These are phyloP conservation scores for Gossypium rotundifolium DNA, from an alignment of 345 rosid genomes.

Conservation along the genomic window DNA sequence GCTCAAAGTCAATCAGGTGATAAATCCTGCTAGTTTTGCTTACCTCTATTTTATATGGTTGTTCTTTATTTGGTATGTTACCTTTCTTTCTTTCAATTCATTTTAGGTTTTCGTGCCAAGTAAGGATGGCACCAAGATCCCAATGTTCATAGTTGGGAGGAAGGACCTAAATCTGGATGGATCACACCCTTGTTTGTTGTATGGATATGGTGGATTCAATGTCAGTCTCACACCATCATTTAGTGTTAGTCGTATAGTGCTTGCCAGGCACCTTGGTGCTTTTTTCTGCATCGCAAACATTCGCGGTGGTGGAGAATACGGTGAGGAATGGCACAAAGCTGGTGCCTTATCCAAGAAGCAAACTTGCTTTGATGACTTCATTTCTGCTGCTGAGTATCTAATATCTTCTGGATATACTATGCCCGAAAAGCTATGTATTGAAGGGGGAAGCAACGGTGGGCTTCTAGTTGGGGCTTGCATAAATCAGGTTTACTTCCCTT, in stretches of 20 bases:
- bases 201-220: constrained; percentile 91
- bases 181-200: constrained; percentile 83
- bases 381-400: constrained; percentile 68
- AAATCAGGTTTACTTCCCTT: constrained; percentile 58
- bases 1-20: constrained; percentile 63
- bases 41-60: too few species aligned
- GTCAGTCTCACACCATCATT: constrained; percentile 68
- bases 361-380: constrained; percentile 88
- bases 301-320: constrained; percentile 71
- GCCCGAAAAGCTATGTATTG: constrained; percentile 71
- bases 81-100: too few species aligned
- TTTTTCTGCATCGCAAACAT: constrained; percentile 78
- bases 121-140: constrained; percentile 79
- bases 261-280: constrained; percentile 69
- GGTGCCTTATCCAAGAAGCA: constrained; percentile 78
- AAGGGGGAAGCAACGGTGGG: constrained; percentile 97
- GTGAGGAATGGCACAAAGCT: constrained; percentile 94
- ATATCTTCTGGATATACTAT: constrained; percentile 73
- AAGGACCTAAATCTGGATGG: constrained; percentile 61
- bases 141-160: constrained; percentile 66
- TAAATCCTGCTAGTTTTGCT: too few species aligned
- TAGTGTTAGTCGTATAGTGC: constrained; percentile 58
- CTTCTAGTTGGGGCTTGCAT: constrained; percentile 91
- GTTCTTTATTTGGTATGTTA: too few species aligned
- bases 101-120: constrained; percentile 53